Base-by-base conservation (phyloP, 495 filamentous ascomycete genomes). In the Hypoxylon subgilvum region DNA sequence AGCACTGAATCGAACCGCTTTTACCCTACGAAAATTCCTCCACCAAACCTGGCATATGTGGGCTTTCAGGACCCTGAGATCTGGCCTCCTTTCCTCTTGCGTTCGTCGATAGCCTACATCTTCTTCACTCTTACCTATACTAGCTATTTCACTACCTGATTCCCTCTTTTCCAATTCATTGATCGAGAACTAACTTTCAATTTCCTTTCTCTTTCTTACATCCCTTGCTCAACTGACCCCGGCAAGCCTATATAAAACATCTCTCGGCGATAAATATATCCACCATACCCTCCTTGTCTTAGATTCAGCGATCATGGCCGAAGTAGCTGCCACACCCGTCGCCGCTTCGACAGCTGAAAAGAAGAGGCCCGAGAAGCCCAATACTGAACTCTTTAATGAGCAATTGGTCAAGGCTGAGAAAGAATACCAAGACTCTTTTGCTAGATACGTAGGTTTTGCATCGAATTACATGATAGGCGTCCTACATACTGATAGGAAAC, bases 381-480 rank as follows among this genome's bases (percentile, higher is more conserved):
- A 94, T 64, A 81, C 85, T 68, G 83, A 82, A 30, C 66, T 71
- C 32, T 93, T 85, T 74, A 86, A 96, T 75, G 82, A 84, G 65
- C 79, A 80, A 50, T 75, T 96, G 39, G 84, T 79, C 21, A 82
- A 87, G 72, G 88, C 87, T 18, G 88, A 97, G 73, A 94, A 96
- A 77, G 91, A 88, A 48, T 85, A 93, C 72, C 73, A 83, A 52
- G 85, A 84, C 19, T 77, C 84, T 19, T 84, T 90, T 71, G 85
- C 88, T 41, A 86, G 84, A 70, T 76, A 92, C 70, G 94, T 97
- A 80, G 63, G 91, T 84, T 36, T 52, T 46, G 36, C 39, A 35
- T 30, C 18, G 8, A 21, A 18, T 25, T 21, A 18, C 39, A 10
- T 19, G 1, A 9, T 10, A 34, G n/a, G 21, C 16, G 4, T 4